Evolutionary conservation across 129 eudicot genomes (phyloP).

Genomic region (Oenanthe sinensis): DNA sequence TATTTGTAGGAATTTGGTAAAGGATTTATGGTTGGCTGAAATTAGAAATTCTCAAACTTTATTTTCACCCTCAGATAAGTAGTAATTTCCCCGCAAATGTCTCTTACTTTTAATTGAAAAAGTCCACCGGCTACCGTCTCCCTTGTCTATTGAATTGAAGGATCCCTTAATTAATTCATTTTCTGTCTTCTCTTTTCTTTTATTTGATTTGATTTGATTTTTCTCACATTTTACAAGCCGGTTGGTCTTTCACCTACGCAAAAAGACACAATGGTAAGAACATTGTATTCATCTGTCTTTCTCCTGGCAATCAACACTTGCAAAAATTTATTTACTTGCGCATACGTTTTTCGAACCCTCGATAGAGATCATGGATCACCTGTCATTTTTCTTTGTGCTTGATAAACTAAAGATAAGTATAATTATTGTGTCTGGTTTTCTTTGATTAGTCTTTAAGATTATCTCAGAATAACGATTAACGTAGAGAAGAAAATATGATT

Average conservation of each 20-base stretch:
- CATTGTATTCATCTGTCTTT: background rate
- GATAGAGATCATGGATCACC: background rate
- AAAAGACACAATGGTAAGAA: conserved; percentile 36
- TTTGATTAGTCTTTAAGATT: background rate
- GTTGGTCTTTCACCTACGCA: conserved; percentile 14
- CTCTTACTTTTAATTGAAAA: conserved; percentile 16
- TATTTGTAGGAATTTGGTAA: background rate
- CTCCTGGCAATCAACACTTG: background rate
- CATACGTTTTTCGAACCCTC: background rate
- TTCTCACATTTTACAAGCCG: conserved; percentile 12
- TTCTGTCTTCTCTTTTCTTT: conserved; percentile 7
- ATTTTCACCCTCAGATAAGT: conserved; percentile 23
- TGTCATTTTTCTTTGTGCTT: too few species aligned
- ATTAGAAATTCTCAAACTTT: conserved; percentile 14
- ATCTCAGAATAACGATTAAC: background rate
- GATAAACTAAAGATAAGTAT: background rate
- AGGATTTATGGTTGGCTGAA: background rate
- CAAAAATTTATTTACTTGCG: background rate
- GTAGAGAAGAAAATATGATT: background rate
- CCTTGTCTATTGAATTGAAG: conserved; percentile 19
- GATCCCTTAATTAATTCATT: conserved; percentile 23
- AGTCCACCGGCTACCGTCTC: background rate
- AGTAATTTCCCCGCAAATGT: conserved; percentile 24
- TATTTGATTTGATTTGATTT: conserved; percentile 2
- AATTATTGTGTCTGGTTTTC: background rate